Percentiles rank a stretch among this genome's conserved stretches.
Evolutionary conservation across 257 asterid genomes (phyloP).

Genomic region (Salvia splendens): DNA sequence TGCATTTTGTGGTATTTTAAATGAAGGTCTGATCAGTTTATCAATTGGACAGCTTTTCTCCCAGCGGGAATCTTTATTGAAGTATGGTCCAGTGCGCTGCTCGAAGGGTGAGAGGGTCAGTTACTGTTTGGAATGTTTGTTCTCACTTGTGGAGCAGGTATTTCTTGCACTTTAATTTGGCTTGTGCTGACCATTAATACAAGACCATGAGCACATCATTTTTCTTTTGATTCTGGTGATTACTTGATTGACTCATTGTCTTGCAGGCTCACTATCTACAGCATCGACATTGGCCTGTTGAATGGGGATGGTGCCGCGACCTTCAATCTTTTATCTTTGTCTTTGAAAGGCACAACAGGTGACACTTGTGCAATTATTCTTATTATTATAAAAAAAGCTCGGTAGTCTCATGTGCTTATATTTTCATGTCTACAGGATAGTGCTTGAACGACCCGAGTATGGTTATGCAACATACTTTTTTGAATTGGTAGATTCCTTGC

Average conservation of each 20-base stretch:
- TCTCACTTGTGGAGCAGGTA: conserved; percentile 97
- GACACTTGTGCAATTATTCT: conserved; percentile 6
- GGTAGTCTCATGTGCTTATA: not conserved
- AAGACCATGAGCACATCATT: not conserved
- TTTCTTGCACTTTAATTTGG: conserved; percentile 13
- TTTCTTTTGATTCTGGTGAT: conserved; percentile 11
- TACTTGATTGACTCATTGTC: conserved; percentile 20
- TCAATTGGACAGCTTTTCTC: conserved; percentile 62
- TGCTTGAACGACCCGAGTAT: conserved; percentile 98
- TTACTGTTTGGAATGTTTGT: conserved; percentile 83
- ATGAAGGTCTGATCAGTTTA: conserved; percentile 27
- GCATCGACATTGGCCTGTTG: conserved; percentile 87
- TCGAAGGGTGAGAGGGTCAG: conserved; percentile 63
- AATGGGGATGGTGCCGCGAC: conserved; percentile 99
- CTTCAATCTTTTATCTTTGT: conserved; percentile 92
- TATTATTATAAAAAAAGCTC: not conserved
- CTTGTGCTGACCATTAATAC: conserved; percentile 6
- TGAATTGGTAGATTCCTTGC: conserved; percentile 57
- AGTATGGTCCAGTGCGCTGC: conserved; percentile 48
- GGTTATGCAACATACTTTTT: conserved; percentile 96
- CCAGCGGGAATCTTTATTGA: conserved; percentile 61
- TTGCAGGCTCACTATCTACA: conserved; percentile 70
- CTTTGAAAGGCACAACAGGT: conserved; percentile 92
- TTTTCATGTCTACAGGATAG: conserved; percentile 64
- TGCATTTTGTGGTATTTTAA: not conserved